Evolutionary conservation across 345 rosid species (phyloP).

Genomic region (Citrus sinensis): DNA sequence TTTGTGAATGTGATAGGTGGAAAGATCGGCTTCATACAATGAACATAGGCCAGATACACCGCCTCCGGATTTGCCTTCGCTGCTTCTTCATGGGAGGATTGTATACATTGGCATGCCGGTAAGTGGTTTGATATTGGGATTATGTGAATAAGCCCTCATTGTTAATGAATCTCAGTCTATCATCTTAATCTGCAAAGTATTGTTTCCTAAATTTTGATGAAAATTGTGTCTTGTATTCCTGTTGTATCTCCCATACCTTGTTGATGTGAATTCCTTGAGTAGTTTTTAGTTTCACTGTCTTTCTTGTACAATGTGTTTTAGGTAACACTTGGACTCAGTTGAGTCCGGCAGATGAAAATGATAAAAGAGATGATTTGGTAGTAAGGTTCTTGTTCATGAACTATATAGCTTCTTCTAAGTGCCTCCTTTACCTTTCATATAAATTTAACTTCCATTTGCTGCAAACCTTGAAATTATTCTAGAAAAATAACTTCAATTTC

Average conservation of each 20-base stretch:
- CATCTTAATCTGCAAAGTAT: background rate
- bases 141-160: background rate
- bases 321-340: background rate
- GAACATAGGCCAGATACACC: conserved; percentile 61
- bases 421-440: background rate
- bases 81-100: conserved; percentile 73
- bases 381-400: no score
- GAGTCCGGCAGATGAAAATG: background rate
- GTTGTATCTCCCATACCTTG: background rate
- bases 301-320: background rate
- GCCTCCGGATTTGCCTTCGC: conserved; percentile 80
- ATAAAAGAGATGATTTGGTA: no score
- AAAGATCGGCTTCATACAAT: conserved; percentile 56
- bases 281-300: background rate
- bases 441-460: background rate
- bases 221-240: background rate
- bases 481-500: background rate
- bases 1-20: conserved; percentile 42
- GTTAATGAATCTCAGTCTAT: background rate
- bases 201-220: background rate
- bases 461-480: background rate
- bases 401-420: background rate
- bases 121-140: conserved; percentile 15
- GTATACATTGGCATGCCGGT: conserved; percentile 97
- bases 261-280: background rate